These are phyloP conservation scores for Ogataea polymorpha DNA, from an alignment of 805 yeast genomes.

Conservation along the genomic window DNA sequence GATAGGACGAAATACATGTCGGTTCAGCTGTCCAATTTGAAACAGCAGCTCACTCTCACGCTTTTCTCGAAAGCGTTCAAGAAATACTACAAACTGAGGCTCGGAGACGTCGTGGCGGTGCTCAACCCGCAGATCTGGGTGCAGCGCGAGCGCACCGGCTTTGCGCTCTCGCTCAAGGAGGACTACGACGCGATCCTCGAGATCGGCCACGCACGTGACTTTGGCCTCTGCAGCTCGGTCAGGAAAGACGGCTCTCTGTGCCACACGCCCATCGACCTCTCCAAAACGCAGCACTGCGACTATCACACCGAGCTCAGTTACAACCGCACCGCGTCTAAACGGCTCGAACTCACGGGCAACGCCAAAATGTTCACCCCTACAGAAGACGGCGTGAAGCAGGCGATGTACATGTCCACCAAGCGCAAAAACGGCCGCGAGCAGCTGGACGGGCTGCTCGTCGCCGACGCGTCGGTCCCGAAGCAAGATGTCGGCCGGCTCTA, in stretches of 20 bases:
- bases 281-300: slow-evolving; percentile 57
- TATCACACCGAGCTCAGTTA: slow-evolving; percentile 64
- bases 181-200: slow-evolving; percentile 57
- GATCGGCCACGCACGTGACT: slow-evolving; percentile 66
- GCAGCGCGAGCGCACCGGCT: slow-evolving; percentile 32
- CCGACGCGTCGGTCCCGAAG: slow-evolving; percentile 26
- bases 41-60: slow-evolving; percentile 53
- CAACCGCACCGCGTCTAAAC: slow-evolving; percentile 48
- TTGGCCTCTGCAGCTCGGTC: slow-evolving; percentile 59
- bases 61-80: slow-evolving; percentile 67
- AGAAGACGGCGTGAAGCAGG: slow-evolving; percentile 40
- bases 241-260: slow-evolving; percentile 54
- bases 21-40: slow-evolving; percentile 66
- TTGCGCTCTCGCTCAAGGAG: slow-evolving; percentile 55
- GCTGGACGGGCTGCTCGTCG: slow-evolving; percentile 25
- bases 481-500: slow-evolving; percentile 24
- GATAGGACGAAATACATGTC: slow-evolving; percentile 51
- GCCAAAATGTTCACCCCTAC: slow-evolving; percentile 56
- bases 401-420: slow-evolving; percentile 34
- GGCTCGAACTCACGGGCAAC: slow-evolving; percentile 75
- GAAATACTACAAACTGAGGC: slow-evolving; percentile 66
- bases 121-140: slow-evolving; percentile 68
- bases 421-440: slow-evolving; percentile 25
- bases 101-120: slow-evolving; percentile 73
- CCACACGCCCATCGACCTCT: slow-evolving; percentile 54